Conservation (phyloP, 768 basidiomycete genomes). For the Leccinum obscurum region DNA sequence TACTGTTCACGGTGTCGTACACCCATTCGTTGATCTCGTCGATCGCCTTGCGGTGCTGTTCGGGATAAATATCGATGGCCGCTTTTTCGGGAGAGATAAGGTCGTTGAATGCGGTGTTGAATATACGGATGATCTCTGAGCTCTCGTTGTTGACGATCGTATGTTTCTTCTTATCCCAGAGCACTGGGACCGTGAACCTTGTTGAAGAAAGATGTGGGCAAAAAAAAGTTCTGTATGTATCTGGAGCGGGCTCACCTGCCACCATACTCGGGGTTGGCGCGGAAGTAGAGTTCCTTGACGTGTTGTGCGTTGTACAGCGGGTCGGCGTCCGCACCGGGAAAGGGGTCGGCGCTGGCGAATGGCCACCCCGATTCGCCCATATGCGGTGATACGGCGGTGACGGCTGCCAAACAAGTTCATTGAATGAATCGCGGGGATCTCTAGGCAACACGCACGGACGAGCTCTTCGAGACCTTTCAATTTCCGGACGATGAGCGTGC, state of each 20-base stretch:
- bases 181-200: conserved; percentile 86
- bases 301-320: conserved; percentile 67
- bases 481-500: conserved; percentile 84
- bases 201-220: no score
- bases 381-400: conserved; percentile 80
- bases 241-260: conserved; percentile 49
- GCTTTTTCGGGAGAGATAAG: conserved; percentile 65
- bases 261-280: conserved; percentile 65
- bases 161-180: conserved; percentile 89
- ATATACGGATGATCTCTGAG: conserved; percentile 91
- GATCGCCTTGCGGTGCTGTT: conserved; percentile 68
- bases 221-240: no score
- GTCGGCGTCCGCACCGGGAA: conserved; percentile 75
- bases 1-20: conserved; percentile 83
- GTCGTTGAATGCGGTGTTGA: conserved; percentile 85
- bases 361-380: conserved; percentile 89
- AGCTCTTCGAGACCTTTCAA: conserved; percentile 89
- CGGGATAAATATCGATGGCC: conserved; percentile 76
- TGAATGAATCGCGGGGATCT: background rate
- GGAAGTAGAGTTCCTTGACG: conserved; percentile 84
- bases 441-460: conserved; percentile 55
- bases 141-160: conserved; percentile 97
- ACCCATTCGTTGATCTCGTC: conserved; percentile 86
- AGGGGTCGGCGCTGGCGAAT: conserved; percentile 68
- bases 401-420: conserved; percentile 42